Conservation (phyloP, 2,329 filamentous ascomycete species). For the Fusarium oligoseptatum region DNA sequence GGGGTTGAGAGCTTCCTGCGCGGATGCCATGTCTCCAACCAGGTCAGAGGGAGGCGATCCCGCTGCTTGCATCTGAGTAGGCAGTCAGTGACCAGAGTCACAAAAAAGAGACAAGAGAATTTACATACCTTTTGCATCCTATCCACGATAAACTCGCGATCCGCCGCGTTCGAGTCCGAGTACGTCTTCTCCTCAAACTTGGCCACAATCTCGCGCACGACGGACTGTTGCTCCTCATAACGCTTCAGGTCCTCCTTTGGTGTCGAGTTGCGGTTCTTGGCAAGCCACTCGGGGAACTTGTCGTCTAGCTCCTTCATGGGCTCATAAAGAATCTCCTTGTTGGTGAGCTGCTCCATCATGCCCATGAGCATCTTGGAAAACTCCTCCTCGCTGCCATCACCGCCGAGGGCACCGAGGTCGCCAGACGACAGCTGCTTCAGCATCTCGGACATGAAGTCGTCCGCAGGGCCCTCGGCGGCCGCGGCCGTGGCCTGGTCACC, state of each 20-base stretch:
- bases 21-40: slow-evolving; percentile 88
- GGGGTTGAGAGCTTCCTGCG: slow-evolving; percentile 76
- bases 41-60: slow-evolving; percentile 92
- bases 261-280: slow-evolving; percentile 77
- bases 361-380: slow-evolving; percentile 95
- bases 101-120: neutral
- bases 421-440: slow-evolving; percentile 83
- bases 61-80: slow-evolving; percentile 89
- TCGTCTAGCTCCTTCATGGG: slow-evolving; percentile 97
- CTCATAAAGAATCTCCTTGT: slow-evolving; percentile 98
- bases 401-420: slow-evolving; percentile 65
- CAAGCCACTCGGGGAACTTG: slow-evolving; percentile 92
- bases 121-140: slow-evolving; percentile 91
- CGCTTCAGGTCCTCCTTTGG: slow-evolving; percentile 80
- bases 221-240: slow-evolving; percentile 82
- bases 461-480: slow-evolving; percentile 72
- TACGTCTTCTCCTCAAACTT: slow-evolving; percentile 90
- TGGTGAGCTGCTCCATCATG: slow-evolving; percentile 99
- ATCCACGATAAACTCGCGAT: slow-evolving; percentile 94
- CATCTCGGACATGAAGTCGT: slow-evolving; percentile 92
- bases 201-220: slow-evolving; percentile 88
- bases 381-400: slow-evolving; percentile 79
- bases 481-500: slow-evolving; percentile 88
- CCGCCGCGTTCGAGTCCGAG: slow-evolving; percentile 82
- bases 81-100: slow-evolving; percentile 7